phyloP scores from a whole-genome alignment of 2,329 filamentous ascomycete genomes.

The Mariannaea elegans region DNA sequence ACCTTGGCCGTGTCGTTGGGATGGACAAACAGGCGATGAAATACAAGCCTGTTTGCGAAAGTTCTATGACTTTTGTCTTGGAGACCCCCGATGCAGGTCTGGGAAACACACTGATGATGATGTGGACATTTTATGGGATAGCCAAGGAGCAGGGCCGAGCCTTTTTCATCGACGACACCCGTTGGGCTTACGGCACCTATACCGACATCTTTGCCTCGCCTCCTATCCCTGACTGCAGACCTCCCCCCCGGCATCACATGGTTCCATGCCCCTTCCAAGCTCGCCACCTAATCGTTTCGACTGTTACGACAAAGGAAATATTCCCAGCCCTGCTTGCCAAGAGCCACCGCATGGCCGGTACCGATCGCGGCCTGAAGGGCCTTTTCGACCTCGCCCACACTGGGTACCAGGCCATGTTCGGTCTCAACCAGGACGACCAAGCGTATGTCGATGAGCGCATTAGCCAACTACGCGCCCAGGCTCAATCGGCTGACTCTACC shows the following conservation, averaged over 20 bases:
- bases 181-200: constrained; percentile 84
- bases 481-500: constrained; percentile 50
- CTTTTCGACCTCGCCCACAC: constrained; percentile 74
- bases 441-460: constrained; percentile 70
- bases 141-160: constrained; percentile 76
- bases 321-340: constrained; percentile 65
- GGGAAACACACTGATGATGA: constrained; percentile 77
- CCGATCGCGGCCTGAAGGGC: constrained; percentile 49
- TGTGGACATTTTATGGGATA: constrained; percentile 87
- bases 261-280: constrained; percentile 82
- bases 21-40: constrained; percentile 53
- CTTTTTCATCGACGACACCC: constrained; percentile 86
- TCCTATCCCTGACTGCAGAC: constrained; percentile 70
- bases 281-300: constrained; percentile 77
- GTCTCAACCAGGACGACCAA: constrained; percentile 71
- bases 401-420: constrained; percentile 80
- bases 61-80: constrained; percentile 79
- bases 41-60: constrained; percentile 69
- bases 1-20: constrained; percentile 58
- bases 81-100: constrained; percentile 78
- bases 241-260: constrained; percentile 78
- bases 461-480: constrained; percentile 61
- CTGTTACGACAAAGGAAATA: constrained; percentile 69
- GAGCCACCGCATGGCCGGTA: constrained; percentile 39
- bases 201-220: constrained; percentile 75